Conservation (phyloP, 495 filamentous ascomycete genomes). For the Lophiostoma macrostomum region DNA sequence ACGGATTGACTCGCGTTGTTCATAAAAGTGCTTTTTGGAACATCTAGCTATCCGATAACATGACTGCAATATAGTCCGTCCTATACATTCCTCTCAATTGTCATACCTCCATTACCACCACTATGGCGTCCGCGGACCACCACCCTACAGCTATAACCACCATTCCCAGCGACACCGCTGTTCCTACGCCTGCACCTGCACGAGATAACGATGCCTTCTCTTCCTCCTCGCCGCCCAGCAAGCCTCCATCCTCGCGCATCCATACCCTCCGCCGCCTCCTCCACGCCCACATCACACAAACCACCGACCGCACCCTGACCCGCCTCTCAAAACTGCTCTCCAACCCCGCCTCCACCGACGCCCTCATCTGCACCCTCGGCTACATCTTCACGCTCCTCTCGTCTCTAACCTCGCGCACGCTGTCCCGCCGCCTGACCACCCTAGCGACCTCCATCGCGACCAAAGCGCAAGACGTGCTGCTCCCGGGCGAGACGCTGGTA, state of each 20-base stretch:
- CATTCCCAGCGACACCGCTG: background rate
- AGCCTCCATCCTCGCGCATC: background rate
- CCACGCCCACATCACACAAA: background rate
- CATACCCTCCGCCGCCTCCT: slow-evolving; percentile 5
- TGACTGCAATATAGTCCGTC: background rate
- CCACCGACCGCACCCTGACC: slow-evolving; percentile 28
- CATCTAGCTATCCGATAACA: too few species aligned
- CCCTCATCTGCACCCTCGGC: slow-evolving; percentile 32
- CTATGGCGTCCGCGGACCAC: background rate
- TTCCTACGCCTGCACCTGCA: background rate
- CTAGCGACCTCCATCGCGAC: slow-evolving; percentile 21
- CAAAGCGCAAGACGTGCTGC: slow-evolving; percentile 30
- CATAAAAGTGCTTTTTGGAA: too few species aligned
- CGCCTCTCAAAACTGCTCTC: slow-evolving; percentile 35
- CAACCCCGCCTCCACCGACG: slow-evolving; percentile 32
- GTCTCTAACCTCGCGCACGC: slow-evolving; percentile 17
- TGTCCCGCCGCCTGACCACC: slow-evolving; percentile 18
- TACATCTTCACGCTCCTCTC: slow-evolving; percentile 35
- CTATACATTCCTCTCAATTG: background rate
- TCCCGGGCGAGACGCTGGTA: slow-evolving; percentile 43
- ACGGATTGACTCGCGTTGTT: too few species aligned
- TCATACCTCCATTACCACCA: background rate
- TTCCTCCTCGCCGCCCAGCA: background rate
- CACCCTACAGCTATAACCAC: background rate
- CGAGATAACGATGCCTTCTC: background rate